Evolutionary conservation across 176 grass and related monocot species (phyloP).

Genomic region (Eremochloa ophiuroides): DNA sequence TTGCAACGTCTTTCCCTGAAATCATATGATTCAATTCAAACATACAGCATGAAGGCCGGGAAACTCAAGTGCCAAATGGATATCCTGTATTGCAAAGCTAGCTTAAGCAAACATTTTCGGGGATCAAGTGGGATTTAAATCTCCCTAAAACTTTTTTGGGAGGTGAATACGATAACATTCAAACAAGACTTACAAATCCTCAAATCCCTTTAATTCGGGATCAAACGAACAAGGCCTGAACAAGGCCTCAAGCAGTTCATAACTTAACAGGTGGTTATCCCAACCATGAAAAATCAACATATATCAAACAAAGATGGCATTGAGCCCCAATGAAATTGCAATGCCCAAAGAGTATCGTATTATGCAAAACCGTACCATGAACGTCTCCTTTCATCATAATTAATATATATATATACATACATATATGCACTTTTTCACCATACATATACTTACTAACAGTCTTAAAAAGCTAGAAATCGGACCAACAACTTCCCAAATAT

Average conservation of each 20-base stretch:
- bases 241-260: neutral
- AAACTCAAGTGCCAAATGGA: neutral
- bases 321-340: neutral
- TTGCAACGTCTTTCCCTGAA: neutral
- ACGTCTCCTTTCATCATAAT: neutral
- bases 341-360: neutral
- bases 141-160: too few species aligned
- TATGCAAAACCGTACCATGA: neutral
- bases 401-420: neutral
- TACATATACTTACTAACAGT: neutral
- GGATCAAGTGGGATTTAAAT: too few species aligned
- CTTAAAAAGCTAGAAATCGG: neutral
- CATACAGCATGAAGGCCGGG: neutral
- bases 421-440: neutral
- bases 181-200: too few species aligned
- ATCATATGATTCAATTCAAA: neutral
- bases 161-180: too few species aligned
- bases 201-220: too few species aligned
- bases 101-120: neutral
- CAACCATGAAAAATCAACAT: neutral
- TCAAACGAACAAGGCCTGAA: too few species aligned
- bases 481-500: neutral
- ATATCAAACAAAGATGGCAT: neutral
- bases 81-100: neutral
- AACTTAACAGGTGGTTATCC: neutral